Percentiles rank a stretch among this genome's conserved stretches.
Evolutionary conservation across 2,329 filamentous ascomycete species (phyloP).

Genomic region (Arthrobotrys sphaeroides): DNA sequence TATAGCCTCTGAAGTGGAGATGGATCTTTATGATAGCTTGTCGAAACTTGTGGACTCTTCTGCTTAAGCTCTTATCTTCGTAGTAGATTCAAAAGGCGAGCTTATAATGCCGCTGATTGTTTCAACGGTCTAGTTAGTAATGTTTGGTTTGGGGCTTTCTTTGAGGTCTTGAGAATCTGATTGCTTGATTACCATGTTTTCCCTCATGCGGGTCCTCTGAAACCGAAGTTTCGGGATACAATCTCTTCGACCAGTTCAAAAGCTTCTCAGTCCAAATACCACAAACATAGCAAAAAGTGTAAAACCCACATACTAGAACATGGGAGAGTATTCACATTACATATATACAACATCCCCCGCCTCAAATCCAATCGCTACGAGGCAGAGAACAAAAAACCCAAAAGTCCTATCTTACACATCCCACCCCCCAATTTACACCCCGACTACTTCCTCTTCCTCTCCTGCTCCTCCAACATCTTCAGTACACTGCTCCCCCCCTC

Average conservation of each 20-base stretch:
- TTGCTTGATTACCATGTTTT: conserved; percentile 21
- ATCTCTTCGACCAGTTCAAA: conserved; percentile 1
- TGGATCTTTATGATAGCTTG: conserved; percentile 25
- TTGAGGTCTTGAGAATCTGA: conserved; percentile 15
- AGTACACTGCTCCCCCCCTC: conserved; percentile 10
- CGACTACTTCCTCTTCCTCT: conserved; percentile 13
- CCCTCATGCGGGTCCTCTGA: no score
- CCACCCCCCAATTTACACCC: not conserved
- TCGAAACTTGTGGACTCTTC: conserved; percentile 7
- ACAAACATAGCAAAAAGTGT: no score
- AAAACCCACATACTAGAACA: no score
- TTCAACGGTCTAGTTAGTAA: conserved; percentile 18
- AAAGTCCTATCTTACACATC: not conserved
- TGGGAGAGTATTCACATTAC: no score
- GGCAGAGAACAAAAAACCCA: no score
- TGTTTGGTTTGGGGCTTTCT: conserved; percentile 22
- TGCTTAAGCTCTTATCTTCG: no score
- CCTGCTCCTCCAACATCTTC: conserved; percentile 34
- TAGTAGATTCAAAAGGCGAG: not conserved
- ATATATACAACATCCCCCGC: no score
- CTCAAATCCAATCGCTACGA: no score
- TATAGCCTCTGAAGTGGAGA: conserved; percentile 19
- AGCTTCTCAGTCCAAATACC: conserved; percentile 15
- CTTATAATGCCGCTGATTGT: conserved; percentile 13
- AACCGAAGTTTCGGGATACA: conserved; percentile 23